Percentiles rank a stretch among this genome's conserved stretches.
Evolutionary conservation across 1,284 basidiomycete genomes (phyloP).

Genomic region (Marasmius tenuissimus): DNA sequence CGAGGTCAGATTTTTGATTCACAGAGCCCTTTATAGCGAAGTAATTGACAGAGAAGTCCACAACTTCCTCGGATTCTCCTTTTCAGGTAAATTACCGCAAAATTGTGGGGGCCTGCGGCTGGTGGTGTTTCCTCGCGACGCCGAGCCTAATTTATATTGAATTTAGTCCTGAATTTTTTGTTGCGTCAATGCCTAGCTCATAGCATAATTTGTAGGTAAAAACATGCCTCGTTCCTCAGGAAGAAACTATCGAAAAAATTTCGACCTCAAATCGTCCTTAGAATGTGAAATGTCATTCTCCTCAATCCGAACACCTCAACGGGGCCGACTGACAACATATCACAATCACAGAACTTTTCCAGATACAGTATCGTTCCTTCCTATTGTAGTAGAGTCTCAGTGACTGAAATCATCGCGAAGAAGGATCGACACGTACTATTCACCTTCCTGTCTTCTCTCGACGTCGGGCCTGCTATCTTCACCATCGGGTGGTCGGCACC

Average conservation of each 20-base stretch:
- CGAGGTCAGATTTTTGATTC: background rate
- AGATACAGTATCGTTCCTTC: background rate
- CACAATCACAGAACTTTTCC: background rate
- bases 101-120: background rate
- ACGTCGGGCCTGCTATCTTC: background rate
- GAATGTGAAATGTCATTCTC: background rate
- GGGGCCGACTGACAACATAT: background rate
- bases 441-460: background rate
- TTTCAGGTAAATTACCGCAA: background rate
- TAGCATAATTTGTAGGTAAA: too few species aligned
- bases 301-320: background rate
- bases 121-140: background rate
- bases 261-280: background rate
- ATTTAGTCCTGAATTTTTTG: background rate
- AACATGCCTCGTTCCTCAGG: too few species aligned
- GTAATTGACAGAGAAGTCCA: background rate
- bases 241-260: too few species aligned
- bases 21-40: background rate
- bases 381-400: background rate
- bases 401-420: background rate
- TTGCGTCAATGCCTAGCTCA: background rate
- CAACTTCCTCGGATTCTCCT: background rate
- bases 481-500: background rate
- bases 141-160: background rate
- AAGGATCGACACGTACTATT: background rate